Base-by-base conservation (phyloP, 768 basidiomycete genomes). In the Neoboletus magnificus region DNA sequence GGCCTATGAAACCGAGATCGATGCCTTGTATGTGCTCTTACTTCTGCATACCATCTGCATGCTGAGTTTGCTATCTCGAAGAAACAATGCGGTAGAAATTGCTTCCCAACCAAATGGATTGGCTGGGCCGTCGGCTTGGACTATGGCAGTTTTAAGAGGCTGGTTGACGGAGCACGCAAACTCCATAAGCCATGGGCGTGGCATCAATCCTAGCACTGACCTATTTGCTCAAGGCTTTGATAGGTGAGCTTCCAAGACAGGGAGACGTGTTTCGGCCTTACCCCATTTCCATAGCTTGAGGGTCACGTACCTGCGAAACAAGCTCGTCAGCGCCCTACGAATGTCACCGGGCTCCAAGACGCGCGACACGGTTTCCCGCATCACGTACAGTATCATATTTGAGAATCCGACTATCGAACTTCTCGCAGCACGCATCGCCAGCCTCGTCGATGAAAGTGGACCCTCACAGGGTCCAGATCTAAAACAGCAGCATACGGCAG, bases 371-470 rank as follows among this genome's bases (percentile, higher is more conserved):
- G 58, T 64, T 9, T 48, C 50, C 16, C 52, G 66, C 2, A 45
- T 79, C 3, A 56, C 68, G 4, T 59, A 61, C 7, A 62, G 63
- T 50, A 61, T 74, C 43, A 70, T 80, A 0, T 72, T 68, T 39
- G 61, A 64, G 43, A 60, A 78, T 29, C 77, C 78, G 8, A 73
- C 74, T 0, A 67, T 78, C 10, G n/a, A 51, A 20, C 49, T 37
- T 5, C 56, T 64, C 7, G 53, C 56, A 7, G 29, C 48, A 3
- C 36, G 23, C 0, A 25, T 65, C 45, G 23, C 59, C n/a, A 4
- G 46, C 49, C 23, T 66, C 49, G 45, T 55, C 18, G 13, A 42
- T 5, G 23, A 49, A 25, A 16, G 22, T 4, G 50, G 42, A 16
- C 2, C 22, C 8, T 40, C 50, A 36, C 23, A 35, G 32, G 37